Evolutionary conservation across 192 early-diverging fungal genomes (phyloP).

Genomic region (Chytriomyces confervae): DNA sequence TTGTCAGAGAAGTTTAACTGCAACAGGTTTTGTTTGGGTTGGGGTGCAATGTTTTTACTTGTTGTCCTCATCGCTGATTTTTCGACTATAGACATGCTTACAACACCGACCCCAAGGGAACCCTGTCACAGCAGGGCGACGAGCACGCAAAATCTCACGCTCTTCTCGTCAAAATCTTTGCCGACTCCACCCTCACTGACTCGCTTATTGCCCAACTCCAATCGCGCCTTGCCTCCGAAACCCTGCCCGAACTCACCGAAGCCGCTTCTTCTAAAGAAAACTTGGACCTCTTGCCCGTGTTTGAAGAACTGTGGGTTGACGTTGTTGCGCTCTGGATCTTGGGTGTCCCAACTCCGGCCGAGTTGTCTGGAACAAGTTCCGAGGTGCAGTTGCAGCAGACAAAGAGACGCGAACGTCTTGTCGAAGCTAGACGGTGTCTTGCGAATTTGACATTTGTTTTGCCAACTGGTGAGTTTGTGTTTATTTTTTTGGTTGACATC

Average conservation of each 20-base stretch:
- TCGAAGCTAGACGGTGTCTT: conserved; percentile 20
- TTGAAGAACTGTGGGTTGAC: conserved; percentile 31
- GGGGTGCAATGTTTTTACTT: neutral
- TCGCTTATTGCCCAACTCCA: conserved; percentile 13
- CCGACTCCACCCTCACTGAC: neutral
- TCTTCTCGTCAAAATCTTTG: neutral
- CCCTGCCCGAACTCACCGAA: conserved; percentile 28
- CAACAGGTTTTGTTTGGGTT: neutral
- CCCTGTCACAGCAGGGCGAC: conserved; percentile 3
- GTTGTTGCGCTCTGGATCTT: conserved; percentile 20
- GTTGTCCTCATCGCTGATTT: neutral
- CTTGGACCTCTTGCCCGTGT: conserved; percentile 24
- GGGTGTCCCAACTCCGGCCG: conserved; percentile 1
- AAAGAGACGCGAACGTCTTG: conserved; percentile 8
- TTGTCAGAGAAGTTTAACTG: conserved; percentile 26
- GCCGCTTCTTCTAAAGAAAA: conserved; percentile 15
- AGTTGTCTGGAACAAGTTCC: neutral
- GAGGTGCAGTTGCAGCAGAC: conserved; percentile 6
- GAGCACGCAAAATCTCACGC: neutral
- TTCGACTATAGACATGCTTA: neutral
- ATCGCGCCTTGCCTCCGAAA: conserved; percentile 20
- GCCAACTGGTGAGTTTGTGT: conserved; percentile 25
- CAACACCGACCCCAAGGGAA: conserved; percentile 19
- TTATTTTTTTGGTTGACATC: neutral
- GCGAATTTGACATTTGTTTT: conserved; percentile 29